phyloP scores from a whole-genome alignment of 1,139 yeast species.

The Kodamaea suecica region DNA sequence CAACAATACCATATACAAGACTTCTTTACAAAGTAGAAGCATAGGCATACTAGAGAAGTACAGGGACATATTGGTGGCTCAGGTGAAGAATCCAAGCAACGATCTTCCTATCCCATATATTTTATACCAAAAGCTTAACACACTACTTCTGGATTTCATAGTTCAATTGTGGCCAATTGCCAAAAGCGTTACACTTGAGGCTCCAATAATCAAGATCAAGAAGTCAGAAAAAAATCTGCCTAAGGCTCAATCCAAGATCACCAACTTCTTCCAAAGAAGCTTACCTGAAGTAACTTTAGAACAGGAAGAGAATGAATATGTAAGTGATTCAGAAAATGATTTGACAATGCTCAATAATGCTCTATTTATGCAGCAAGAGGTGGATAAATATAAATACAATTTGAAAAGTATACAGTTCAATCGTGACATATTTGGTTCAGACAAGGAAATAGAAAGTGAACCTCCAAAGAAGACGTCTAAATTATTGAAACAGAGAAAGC shows the following conservation, averaged over 20 bases:
- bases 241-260: conserved; percentile 12
- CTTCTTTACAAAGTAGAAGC: conserved; percentile 25
- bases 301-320: conserved; percentile 11
- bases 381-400: conserved; percentile 4
- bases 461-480: not conserved
- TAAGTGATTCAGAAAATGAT: conserved; percentile 28
- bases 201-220: conserved; percentile 8
- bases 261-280: conserved; percentile 12
- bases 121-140: conserved; percentile 7
- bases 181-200: conserved; percentile 5
- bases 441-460: not conserved
- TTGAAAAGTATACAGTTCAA: conserved; percentile 6
- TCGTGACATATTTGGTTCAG: not conserved
- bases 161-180: conserved; percentile 10
- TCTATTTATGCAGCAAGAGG: not conserved
- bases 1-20: conserved; percentile 18
- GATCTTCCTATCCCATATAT: conserved; percentile 6
- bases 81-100: no score
- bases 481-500: conserved; percentile 1
- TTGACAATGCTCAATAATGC: not conserved
- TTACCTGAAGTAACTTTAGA: conserved; percentile 3
- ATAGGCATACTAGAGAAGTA: conserved; percentile 17
- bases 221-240: conserved; percentile 9
- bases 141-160: conserved; percentile 12
- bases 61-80: conserved; percentile 5